Evolutionary conservation across 352 stramenopile species (phyloP), one percentile per base, ranked within the genome.

Genomic region (Aphanomyces cochlioides): DNA sequence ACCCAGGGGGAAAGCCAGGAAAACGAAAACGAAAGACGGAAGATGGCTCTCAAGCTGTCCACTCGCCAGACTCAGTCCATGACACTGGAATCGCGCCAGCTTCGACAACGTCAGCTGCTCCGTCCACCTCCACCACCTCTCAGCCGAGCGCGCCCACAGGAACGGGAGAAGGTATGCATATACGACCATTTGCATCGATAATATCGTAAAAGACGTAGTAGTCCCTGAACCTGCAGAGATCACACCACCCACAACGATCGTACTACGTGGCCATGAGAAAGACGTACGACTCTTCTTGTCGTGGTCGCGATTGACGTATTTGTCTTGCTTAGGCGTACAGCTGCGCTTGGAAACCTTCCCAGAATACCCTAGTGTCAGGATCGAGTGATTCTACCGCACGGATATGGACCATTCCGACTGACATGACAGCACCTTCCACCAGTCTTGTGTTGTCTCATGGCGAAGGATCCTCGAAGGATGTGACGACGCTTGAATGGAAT

Each of bases 401-500:
- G 60, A 95, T 98, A 76, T 98, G 96, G 96, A 75, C 86, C 65
- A 87, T 98, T 56, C 88, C 89, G n/a, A 84, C 72, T 66, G 83
- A 90, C 72, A 66, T 90, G 66, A 74, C 66, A 4, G 53, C 53
- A 6, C 66, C 76, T 1, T 54, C 79, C 4, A 64, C 77, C 3
- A 77, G 81, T 1, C 90, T 84, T 48, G 82, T 94, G 36, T 70
- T 94, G 47, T 79, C 82, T 60, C 86, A 94, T 64, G 88, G 92
- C 58, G 85, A 93, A 37, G 88, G 93, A 39, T 77, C 90, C 37
- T 96, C 98, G 75, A 99, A 98, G 75, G 96, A 99, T 77, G 96
- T 99, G 6, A 99, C 96, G 53, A 99, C 96, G 54, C 80, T 99
- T 47, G 96, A 98, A 80, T 99, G 96, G 96, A 98, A 91, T 61